Conservation (phyloP, 495 filamentous ascomycete genomes). For the Neurospora sp. region DNA sequence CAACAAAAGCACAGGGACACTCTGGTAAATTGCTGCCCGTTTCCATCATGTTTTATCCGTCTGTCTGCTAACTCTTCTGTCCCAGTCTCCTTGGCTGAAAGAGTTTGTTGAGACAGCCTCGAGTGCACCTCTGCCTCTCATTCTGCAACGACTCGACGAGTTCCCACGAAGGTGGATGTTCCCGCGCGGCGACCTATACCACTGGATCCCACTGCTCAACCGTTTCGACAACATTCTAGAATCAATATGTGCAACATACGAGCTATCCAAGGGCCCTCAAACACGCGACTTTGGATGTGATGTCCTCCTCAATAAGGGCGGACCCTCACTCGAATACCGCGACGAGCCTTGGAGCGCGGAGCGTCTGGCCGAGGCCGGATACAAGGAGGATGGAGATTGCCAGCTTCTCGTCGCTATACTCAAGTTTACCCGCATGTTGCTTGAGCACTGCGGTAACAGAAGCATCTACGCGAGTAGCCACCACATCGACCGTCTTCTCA, state of each 20-base stretch:
- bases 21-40: constrained; percentile 51
- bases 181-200: constrained; percentile 92
- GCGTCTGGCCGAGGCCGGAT: constrained; percentile 48
- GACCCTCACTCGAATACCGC: constrained; percentile 25
- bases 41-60: neutral
- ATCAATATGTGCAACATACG: constrained; percentile 70
- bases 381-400: constrained; percentile 63
- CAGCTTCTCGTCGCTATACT: constrained; percentile 70
- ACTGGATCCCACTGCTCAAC: constrained; percentile 94
- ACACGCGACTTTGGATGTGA: constrained; percentile 57
- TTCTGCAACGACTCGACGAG: constrained; percentile 63
- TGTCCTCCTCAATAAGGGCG: constrained; percentile 46
- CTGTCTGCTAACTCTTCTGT: neutral
- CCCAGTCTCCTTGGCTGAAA: constrained; percentile 74
- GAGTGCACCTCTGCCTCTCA: constrained; percentile 58
- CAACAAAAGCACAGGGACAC: constrained; percentile 89
- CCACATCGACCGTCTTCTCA: constrained; percentile 76
- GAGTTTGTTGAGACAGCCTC: constrained; percentile 63
- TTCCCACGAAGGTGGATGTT: constrained; percentile 91
- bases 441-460: constrained; percentile 94
- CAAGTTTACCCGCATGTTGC: constrained; percentile 71
- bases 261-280: constrained; percentile 72
- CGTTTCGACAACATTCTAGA: constrained; percentile 87
- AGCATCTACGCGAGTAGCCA: constrained; percentile 89
- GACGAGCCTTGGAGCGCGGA: constrained; percentile 31